Conservation (phyloP, 2,329 filamentous ascomycete species). For the Bipolaris zeicola region DNA sequence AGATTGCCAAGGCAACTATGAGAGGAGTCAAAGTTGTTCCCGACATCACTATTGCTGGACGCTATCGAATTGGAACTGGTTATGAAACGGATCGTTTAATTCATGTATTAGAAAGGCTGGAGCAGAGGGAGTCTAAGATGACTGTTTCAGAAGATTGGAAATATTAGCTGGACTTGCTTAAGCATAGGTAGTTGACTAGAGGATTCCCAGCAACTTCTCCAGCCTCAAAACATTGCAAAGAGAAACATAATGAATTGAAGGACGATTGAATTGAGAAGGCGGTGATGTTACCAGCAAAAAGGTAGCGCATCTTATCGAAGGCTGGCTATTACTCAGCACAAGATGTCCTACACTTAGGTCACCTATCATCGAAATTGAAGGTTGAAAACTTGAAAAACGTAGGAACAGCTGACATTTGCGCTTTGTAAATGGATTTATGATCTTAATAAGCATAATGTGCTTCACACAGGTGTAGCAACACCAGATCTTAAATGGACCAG, state of each 20-base stretch:
- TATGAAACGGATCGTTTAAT: background rate
- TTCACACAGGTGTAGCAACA: background rate
- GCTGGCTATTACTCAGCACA: background rate
- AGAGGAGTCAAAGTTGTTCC: background rate
- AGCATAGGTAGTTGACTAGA: background rate
- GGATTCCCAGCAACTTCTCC: background rate
- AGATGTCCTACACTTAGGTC: background rate
- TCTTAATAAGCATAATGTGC: background rate
- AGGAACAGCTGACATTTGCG: background rate
- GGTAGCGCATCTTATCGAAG: background rate
- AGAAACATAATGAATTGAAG: background rate
- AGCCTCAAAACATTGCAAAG: background rate
- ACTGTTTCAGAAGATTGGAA: background rate
- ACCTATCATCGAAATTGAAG: background rate
- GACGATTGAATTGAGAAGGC: background rate
- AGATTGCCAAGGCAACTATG: background rate
- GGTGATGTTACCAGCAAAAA: background rate
- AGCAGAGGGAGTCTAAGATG: background rate
- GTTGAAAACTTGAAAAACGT: background rate
- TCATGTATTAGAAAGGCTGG: background rate
- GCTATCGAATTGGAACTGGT: background rate
- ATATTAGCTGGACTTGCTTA: background rate
- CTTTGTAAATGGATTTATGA: background rate
- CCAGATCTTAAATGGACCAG: background rate
- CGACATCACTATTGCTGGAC: background rate